Base-by-base conservation (phyloP, 2,329 filamentous ascomycete genomes). In the Colletotrichum spinosum region DNA sequence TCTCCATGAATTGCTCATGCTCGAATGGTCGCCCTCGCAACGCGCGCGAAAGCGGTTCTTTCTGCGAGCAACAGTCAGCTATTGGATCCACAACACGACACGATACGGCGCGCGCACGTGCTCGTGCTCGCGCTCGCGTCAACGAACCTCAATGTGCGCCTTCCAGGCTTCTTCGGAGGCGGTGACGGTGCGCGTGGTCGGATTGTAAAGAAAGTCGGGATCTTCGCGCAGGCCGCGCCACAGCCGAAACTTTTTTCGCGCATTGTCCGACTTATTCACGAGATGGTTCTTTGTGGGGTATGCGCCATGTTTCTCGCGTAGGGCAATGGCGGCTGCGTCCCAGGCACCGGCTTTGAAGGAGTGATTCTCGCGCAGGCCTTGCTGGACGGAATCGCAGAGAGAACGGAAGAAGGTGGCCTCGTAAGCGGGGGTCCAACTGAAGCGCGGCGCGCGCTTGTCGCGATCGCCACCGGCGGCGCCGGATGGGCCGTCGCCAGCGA, bases 251-350 rank as follows among this genome's bases (percentile, higher is more conserved):
- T 86, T 85, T 74, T 88, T 88, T 55, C 86, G 81, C 65, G 86
- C 86, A 74, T 88, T 88, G 75, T 88, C 86, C 68, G 84, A 86
- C 77, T 88, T 88, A 78, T 88, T 88, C 74, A 88, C 87, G 41
- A 88, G 82, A 59, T 88, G 86, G 70, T 81, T 84, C 76, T 88
- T 88, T 67, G 86, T 82, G n/a, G 86, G 85, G 68, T 81, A 86
- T 50, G 86, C 85, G 71, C 79, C 79, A 70, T 88, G 86, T 58
- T 81, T 81, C 37, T 85, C 83, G 75, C 84, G 81, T 59, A 88
- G 75, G 38, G 84, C 85, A 51, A 80, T 77, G 60, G 83, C 81
- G 50, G 86, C 86, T 68, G 84, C 84, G 61, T 88, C 84, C 86
- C 86, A 88, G 2, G 86, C 86, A 71, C 87, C 85, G 15, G 83